Evolutionary conservation across 352 stramenopile genomes (phyloP), one percentile per base, ranked within the genome.

Genomic region (Phytophthora megakarya): DNA sequence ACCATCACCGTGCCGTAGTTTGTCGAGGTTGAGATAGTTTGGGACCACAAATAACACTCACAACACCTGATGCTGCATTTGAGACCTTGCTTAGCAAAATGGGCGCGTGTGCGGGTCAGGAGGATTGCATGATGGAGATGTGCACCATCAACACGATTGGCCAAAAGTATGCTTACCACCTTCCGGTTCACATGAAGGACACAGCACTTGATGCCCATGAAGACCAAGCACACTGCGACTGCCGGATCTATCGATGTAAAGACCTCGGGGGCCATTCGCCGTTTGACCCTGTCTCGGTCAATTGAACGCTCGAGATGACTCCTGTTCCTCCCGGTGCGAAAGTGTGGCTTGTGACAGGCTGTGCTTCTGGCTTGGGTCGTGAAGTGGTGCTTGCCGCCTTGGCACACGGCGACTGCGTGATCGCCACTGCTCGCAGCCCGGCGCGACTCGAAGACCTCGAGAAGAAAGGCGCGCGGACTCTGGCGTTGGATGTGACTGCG

Each of bases 311-410:
- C 18, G 22, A 15, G 7, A 67, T 72, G 64, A 50, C 49, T 59
- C 26, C 57, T 46, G 35, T 63, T 40, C 64, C 56, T 58, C 12
- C 40, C 19, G 42, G 42, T 45, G 48, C 54, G 33, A 75, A 78
- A 32, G 67, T 80, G 9, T 76, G 68, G 70, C 61, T 81, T 23
- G 69, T 81, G 45, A 81, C 73, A 6, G 73, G 73, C 68, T 76
- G 70, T 35, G 73, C 73, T 25, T 75, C 70, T 28, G 73, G 73
- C 19, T 63, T 81, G 23, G 69, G 69, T 1, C 49, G 33, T 10
- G 69, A 74, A n/a, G 59, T 78, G 59, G 75, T 70, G 19, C 44
- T 84, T 18, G 69, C 70, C 5, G 70, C 70, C 18, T 56, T 80
- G 32, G 51, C 45, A 0, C 74, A 51, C 11, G 71, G 68, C 6